Evolutionary conservation across 2,329 filamentous ascomycete genomes (phyloP).

Genomic region (Nigrospora oryzae): DNA sequence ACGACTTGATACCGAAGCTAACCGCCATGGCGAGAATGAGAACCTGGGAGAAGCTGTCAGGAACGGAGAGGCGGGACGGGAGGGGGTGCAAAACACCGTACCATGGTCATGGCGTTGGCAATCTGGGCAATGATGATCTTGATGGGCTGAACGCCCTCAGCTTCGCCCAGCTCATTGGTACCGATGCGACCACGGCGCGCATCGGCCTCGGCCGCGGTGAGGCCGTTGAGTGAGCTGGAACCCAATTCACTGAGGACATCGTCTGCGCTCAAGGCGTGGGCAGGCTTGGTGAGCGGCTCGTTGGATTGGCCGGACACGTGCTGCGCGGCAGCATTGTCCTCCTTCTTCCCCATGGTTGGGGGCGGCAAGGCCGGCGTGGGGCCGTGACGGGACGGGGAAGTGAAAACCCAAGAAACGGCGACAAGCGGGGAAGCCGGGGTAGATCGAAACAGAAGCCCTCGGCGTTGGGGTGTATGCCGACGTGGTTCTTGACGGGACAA

Average conservation of each 20-base stretch:
- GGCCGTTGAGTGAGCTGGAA: slow-evolving; percentile 45
- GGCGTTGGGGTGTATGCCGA: too few relatives aligned
- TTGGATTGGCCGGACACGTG: slow-evolving; percentile 2
- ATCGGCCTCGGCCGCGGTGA: slow-evolving; percentile 40
- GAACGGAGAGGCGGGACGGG: background rate
- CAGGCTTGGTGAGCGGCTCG: slow-evolving; percentile 40
- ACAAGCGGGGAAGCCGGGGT: too few relatives aligned
- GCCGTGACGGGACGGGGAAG: too few relatives aligned
- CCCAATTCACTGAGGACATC: slow-evolving; percentile 41
- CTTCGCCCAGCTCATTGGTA: slow-evolving; percentile 49
- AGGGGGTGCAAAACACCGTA: slow-evolving; percentile 15
- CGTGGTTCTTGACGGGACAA: too few relatives aligned
- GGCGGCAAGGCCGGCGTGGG: too few relatives aligned
- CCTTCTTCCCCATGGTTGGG: background rate
- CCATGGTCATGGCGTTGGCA: slow-evolving; percentile 59
- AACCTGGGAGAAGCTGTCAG: slow-evolving; percentile 15
- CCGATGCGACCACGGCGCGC: slow-evolving; percentile 46
- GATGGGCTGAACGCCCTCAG: slow-evolving; percentile 41
- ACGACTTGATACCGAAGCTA: slow-evolving; percentile 42
- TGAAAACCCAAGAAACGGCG: too few relatives aligned
- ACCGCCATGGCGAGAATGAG: slow-evolving; percentile 44
- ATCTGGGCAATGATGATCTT: slow-evolving; percentile 55
- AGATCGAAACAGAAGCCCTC: too few relatives aligned
- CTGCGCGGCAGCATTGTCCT: background rate
- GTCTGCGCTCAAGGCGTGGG: slow-evolving; percentile 43